Evolutionary conservation across 768 basidiomycete genomes (phyloP), one percentile per base, ranked within the genome.

Genomic region (Podaxis sp.): DNA sequence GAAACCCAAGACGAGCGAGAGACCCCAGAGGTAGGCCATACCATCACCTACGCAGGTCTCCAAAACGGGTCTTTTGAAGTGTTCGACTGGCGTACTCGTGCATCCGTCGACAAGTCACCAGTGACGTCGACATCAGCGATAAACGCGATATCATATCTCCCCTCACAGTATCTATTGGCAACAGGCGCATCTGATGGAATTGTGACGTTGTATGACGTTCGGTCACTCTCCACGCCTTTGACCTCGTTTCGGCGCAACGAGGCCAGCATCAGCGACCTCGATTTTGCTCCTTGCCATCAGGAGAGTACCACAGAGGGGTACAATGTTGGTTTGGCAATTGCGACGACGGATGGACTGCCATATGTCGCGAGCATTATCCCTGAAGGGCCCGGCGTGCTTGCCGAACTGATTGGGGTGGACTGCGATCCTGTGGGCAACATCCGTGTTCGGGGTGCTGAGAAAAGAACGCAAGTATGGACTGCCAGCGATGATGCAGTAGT

Each of bases 401-500:
- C 74, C 11, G 88, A 90, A 65, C 71, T 87, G 3, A 76, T 82
- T 0, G 87, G 86, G 1, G 75, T 75, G 28, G 84, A 89, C 58
- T 87, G 86, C 65, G 87, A 89, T 67, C 76, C 82, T 6, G 80
- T 86, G 28, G 72, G 83, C 40, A 69, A 72, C 47, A 71, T 86
- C 5, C 25, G 47, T 48, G 47, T 48, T 1, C 21, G 47, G 25
- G 40, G 0, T 42, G 40, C 14, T 14, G 40, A 18, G 7, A 27
- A 48, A 67, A 70, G 32, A 63, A 70, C 0, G 67, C 68, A 76
- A 35, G 68, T 85, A 3, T 86, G 85, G 85, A 81, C 73, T 58
- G 84, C 83, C 7, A 80, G 82, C 23, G 47, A 48, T 48, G 88
- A 89, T 72, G 85, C 84, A 0, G 67, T 87, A 37, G 84, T 88